Evolutionary conservation across 768 basidiomycete genomes (phyloP).

Genomic region (Boletus patriciae): DNA sequence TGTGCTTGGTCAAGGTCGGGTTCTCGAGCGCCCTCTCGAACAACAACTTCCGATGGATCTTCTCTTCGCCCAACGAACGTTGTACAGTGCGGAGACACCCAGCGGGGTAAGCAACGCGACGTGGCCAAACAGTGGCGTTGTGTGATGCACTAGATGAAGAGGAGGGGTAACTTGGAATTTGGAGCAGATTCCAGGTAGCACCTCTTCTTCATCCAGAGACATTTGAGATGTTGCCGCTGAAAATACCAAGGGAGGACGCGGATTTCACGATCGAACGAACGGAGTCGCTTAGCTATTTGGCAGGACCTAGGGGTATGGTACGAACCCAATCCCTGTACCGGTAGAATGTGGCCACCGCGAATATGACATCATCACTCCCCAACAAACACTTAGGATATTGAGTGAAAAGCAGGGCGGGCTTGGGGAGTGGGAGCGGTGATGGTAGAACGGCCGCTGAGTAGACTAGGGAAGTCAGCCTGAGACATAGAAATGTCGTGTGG

Average conservation of each 20-base stretch:
- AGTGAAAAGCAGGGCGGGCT: slow-evolving; percentile 11
- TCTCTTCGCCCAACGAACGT: background rate
- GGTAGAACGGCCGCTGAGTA: background rate
- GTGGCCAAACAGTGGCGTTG: background rate
- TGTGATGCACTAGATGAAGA: slow-evolving; percentile 17
- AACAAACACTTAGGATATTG: slow-evolving; percentile 28
- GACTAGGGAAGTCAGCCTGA: background rate
- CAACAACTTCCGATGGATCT: background rate
- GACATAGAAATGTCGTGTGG: background rate
- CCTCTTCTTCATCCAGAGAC: too few relatives aligned
- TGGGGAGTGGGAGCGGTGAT: background rate
- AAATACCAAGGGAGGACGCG: background rate
- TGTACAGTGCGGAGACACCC: background rate
- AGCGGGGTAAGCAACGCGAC: background rate
- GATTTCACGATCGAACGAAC: background rate
- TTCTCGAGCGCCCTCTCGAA: background rate
- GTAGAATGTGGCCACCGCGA: slow-evolving; percentile 19
- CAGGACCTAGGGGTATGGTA: background rate
- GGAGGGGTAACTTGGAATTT: slow-evolving; percentile 8
- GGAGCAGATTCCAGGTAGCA: too few relatives aligned
- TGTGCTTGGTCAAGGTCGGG: background rate
- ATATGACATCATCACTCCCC: slow-evolving; percentile 32
- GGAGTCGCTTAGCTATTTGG: background rate
- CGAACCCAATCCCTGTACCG: background rate
- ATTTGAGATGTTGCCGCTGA: background rate